phyloP scores from a whole-genome alignment of 108 stramenopile genomes.

The Skeletonema marinoi region DNA sequence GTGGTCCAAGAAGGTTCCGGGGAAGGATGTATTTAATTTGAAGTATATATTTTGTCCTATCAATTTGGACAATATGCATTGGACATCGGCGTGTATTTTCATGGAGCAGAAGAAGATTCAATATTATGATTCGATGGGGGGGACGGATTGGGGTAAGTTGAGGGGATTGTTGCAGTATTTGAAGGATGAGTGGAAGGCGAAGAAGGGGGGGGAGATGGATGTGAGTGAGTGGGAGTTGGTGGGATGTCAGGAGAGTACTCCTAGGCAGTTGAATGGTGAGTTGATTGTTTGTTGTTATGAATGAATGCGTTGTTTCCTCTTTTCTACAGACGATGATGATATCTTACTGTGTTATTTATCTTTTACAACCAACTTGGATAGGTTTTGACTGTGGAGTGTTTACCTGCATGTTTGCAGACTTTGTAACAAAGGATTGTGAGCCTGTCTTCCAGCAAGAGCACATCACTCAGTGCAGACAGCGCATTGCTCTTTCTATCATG shows the following conservation, averaged over 20 bases:
- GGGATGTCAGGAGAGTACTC: slow-evolving; percentile 59
- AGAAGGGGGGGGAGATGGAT: slow-evolving; percentile 67
- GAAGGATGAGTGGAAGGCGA: slow-evolving; percentile 85
- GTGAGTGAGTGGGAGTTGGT: slow-evolving; percentile 74
- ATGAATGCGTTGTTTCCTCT: too few species aligned
- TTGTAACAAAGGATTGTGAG: slow-evolving; percentile 75
- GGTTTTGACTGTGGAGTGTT: slow-evolving; percentile 92
- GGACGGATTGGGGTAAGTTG: slow-evolving; percentile 56
- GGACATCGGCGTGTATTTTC: slow-evolving; percentile 91
- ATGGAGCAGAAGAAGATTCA: slow-evolving; percentile 87
- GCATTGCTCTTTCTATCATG: slow-evolving; percentile 86
- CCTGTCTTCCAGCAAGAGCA: slow-evolving; percentile 76
- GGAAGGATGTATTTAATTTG: slow-evolving; percentile 89
- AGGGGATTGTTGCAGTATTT: slow-evolving; percentile 74
- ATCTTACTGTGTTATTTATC: background rate
- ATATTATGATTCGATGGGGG: slow-evolving; percentile 81
- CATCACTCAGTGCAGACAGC: slow-evolving; percentile 79
- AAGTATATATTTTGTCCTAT: slow-evolving; percentile 93
- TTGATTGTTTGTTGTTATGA: slow-evolving; percentile 2
- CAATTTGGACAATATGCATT: slow-evolving; percentile 89
- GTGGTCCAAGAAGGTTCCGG: slow-evolving; percentile 92
- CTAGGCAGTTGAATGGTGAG: slow-evolving; percentile 86
- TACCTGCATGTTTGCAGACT: slow-evolving; percentile 91
- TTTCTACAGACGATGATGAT: background rate
- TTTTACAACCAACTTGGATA: slow-evolving; percentile 8